These are phyloP conservation scores for Leucocoprinus sp. DNA, from an alignment of 768 basidiomycete genomes.

Conservation along the genomic window DNA sequence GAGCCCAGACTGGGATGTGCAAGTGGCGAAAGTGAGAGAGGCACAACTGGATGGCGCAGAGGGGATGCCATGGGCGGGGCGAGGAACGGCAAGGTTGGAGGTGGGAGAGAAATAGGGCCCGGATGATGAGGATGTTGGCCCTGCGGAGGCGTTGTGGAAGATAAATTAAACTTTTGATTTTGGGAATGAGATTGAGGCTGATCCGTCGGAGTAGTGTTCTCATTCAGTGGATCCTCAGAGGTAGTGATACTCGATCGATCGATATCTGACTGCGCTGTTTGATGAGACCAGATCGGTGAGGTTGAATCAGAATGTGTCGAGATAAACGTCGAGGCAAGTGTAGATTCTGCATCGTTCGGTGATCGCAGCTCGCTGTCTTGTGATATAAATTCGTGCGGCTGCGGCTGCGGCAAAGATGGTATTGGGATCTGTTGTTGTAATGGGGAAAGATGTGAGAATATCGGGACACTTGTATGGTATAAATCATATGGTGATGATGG, in stretches of 20 bases:
- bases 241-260: background rate
- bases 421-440: background rate
- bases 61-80: slow-evolving; percentile 16
- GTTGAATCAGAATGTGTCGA: background rate
- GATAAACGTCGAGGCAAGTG: slow-evolving; percentile 1
- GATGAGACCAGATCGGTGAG: background rate
- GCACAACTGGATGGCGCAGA: slow-evolving; percentile 23
- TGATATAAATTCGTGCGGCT: slow-evolving; percentile 5
- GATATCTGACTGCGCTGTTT: background rate
- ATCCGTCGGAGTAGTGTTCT: background rate
- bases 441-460: slow-evolving; percentile 2
- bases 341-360: background rate
- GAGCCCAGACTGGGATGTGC: slow-evolving; percentile 29
- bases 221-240: background rate
- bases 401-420: slow-evolving; percentile 10
- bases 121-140: slow-evolving; percentile 42
- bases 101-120: slow-evolving; percentile 63
- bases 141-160: slow-evolving; percentile 9
- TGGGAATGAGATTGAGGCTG: slow-evolving; percentile 10
- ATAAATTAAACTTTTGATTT: slow-evolving; percentile 4
- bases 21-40: slow-evolving; percentile 28
- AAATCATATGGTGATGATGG: slow-evolving; percentile 19
- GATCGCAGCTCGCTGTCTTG: slow-evolving; percentile 1
- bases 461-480: slow-evolving; percentile 8
- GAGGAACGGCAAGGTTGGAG: slow-evolving; percentile 31